Conservation (phyloP, 106 monocot species). For the Hemerocallis citrina region DNA sequence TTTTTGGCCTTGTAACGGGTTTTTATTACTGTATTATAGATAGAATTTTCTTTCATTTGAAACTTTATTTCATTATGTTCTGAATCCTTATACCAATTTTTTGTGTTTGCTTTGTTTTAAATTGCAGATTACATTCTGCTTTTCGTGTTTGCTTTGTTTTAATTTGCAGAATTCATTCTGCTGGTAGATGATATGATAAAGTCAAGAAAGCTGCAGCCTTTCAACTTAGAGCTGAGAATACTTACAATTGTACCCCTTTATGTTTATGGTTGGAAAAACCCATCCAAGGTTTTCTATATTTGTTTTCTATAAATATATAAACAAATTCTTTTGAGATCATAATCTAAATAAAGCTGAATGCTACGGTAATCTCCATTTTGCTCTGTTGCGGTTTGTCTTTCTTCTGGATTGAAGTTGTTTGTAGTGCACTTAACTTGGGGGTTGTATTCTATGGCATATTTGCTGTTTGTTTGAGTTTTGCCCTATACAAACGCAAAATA, state of each 20-base stretch:
- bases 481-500: too few relatives aligned
- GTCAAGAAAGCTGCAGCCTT: not conserved
- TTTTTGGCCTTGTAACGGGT: not conserved
- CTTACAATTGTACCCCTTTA: not conserved
- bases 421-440: too few relatives aligned
- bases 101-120: not conserved
- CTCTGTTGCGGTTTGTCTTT: too few relatives aligned
- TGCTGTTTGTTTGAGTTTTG: too few relatives aligned
- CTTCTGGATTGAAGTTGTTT: too few relatives aligned
- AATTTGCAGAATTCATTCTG: slow-evolving; percentile 31
- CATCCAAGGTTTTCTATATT: slow-evolving; percentile 11
- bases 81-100: too few relatives aligned
- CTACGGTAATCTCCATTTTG: not conserved
- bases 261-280: not conserved
- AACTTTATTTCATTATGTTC: not conserved
- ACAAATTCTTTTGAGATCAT: slow-evolving; percentile 6
- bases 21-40: not conserved
- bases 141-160: not conserved
- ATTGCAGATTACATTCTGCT: not conserved
- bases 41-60: not conserved
- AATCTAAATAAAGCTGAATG: not conserved
- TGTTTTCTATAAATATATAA: not conserved
- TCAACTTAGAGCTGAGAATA: slow-evolving; percentile 8
- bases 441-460: too few relatives aligned
- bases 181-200: slow-evolving; percentile 24